Evolutionary conservation across 1,284 basidiomycete species (phyloP).

Genomic region (Ceratobasidium sp.): DNA sequence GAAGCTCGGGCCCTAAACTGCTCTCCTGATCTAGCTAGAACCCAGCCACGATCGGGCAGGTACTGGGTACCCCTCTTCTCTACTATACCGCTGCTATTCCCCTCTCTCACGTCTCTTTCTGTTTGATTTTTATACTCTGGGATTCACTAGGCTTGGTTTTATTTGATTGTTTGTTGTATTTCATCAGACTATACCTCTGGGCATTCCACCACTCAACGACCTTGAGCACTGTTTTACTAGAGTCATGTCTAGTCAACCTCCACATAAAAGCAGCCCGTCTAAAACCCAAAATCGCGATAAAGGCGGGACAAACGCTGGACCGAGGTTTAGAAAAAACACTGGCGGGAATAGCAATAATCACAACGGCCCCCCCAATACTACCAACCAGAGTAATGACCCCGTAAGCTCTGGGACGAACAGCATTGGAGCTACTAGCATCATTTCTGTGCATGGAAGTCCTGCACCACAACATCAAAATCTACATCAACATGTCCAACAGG

Average conservation of each 20-base stretch:
- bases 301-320: constrained; percentile 11
- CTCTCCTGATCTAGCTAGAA: constrained; percentile 22
- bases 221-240: constrained; percentile 15
- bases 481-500: constrained; percentile 22
- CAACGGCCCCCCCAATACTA: not conserved
- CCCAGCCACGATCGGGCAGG: constrained; percentile 37
- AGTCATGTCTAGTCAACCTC: constrained; percentile 33
- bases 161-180: constrained; percentile 27
- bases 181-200: not conserved
- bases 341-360: constrained; percentile 8
- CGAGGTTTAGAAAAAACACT: constrained; percentile 34
- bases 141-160: constrained; percentile 13
- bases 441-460: constrained; percentile 21
- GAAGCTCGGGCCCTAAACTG: constrained; percentile 10
- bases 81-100: constrained; percentile 16
- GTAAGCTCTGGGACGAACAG: not conserved
- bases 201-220: not conserved
- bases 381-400: not conserved
- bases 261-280: constrained; percentile 26
- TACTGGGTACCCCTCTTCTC: not conserved
- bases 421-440: constrained; percentile 5
- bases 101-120: not conserved
- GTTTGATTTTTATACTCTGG: not conserved
- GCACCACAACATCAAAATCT: constrained; percentile 21
- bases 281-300: constrained; percentile 28